These are phyloP conservation scores for Sporothrix protearum DNA, from an alignment of 2,329 filamentous ascomycete genomes.

Conservation along the genomic window DNA sequence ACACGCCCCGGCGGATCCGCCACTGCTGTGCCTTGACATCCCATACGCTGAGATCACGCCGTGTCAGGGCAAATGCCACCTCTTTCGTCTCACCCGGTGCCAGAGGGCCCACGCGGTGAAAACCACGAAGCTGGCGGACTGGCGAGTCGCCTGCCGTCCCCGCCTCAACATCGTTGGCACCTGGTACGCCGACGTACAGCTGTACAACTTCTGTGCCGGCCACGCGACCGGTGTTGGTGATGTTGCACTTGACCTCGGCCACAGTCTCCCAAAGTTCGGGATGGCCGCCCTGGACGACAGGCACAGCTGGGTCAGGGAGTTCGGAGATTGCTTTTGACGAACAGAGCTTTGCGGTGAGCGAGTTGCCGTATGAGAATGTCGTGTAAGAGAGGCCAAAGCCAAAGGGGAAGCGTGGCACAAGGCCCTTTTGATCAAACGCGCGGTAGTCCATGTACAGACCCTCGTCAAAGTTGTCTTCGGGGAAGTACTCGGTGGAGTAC, in stretches of 20 bases:
- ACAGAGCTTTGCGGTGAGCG: conserved; percentile 47
- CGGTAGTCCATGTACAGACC: conserved; percentile 76
- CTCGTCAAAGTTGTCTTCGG: conserved; percentile 68
- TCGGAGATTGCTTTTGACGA: conserved; percentile 51
- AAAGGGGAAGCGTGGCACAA: conserved; percentile 70
- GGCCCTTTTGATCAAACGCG: conserved; percentile 60
- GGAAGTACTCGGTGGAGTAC: conserved; percentile 34
- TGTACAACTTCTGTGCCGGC: conserved; percentile 31
- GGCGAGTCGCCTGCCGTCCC: conserved; percentile 16
- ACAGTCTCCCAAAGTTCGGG: conserved; percentile 43
- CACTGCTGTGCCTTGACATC: conserved; percentile 59
- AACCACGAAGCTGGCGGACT: conserved; percentile 57
- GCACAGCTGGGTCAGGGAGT: conserved; percentile 17
- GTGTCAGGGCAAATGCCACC: conserved; percentile 52
- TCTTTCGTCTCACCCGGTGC: conserved; percentile 41
- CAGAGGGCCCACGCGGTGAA: conserved; percentile 54
- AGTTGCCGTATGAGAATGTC: conserved; percentile 58
- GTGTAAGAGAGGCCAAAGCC: conserved; percentile 75
- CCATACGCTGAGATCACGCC: conserved; percentile 66
- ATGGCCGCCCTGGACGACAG: conserved; percentile 26
- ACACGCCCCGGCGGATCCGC: conserved; percentile 46
- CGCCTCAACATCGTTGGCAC: neutral
- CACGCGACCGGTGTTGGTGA: conserved; percentile 42
- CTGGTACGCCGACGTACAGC: conserved; percentile 31
- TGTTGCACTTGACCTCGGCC: conserved; percentile 36